phyloP scores from a whole-genome alignment of 1,284 basidiomycete genomes.

The Rugiboletus extremiorientalis region DNA sequence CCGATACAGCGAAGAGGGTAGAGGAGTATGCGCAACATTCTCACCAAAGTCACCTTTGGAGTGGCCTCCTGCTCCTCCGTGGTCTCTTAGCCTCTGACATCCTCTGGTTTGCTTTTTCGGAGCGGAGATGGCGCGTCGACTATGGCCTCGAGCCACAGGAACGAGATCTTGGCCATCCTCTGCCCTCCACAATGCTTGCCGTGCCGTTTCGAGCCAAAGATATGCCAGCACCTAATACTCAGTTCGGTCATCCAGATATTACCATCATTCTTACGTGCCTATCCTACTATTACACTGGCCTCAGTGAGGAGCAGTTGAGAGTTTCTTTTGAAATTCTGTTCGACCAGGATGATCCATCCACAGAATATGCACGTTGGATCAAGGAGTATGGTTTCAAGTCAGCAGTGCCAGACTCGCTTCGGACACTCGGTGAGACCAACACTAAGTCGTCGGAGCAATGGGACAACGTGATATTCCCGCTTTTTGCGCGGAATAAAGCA shows the following conservation, averaged over 20 bases:
- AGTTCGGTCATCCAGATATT: slow-evolving; percentile 56
- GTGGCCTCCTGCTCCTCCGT: slow-evolving; percentile 40
- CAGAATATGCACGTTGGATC: slow-evolving; percentile 46
- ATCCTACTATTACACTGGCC: slow-evolving; percentile 32
- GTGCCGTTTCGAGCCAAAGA: slow-evolving; percentile 36
- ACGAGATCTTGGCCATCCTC: slow-evolving; percentile 6
- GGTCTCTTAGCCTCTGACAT: slow-evolving; percentile 45
- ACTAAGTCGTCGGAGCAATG: slow-evolving; percentile 38
- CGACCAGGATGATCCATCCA: slow-evolving; percentile 42
- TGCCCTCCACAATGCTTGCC: slow-evolving; percentile 41
- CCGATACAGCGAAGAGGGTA: slow-evolving; percentile 20
- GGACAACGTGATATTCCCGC: slow-evolving; percentile 29
- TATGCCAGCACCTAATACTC: slow-evolving; percentile 45
- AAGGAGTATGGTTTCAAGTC: not conserved
- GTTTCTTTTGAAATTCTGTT: slow-evolving; percentile 39
- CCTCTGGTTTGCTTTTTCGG: slow-evolving; percentile 38
- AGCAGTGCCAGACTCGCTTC: slow-evolving; percentile 30
- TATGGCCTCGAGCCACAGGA: slow-evolving; percentile 38
- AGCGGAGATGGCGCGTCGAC: slow-evolving; percentile 49
- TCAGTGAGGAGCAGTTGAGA: slow-evolving; percentile 38
- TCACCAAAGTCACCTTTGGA: slow-evolving; percentile 25
- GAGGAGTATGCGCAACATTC: slow-evolving; percentile 12
- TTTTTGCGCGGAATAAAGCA: slow-evolving; percentile 38
- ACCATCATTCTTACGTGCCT: slow-evolving; percentile 45
- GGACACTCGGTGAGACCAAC: slow-evolving; percentile 41